Percentiles rank a stretch among this genome's conserved stretches.
Evolutionary conservation across 2,329 filamentous ascomycete genomes (phyloP).

Genomic region (Ophiostoma angusticollis): DNA sequence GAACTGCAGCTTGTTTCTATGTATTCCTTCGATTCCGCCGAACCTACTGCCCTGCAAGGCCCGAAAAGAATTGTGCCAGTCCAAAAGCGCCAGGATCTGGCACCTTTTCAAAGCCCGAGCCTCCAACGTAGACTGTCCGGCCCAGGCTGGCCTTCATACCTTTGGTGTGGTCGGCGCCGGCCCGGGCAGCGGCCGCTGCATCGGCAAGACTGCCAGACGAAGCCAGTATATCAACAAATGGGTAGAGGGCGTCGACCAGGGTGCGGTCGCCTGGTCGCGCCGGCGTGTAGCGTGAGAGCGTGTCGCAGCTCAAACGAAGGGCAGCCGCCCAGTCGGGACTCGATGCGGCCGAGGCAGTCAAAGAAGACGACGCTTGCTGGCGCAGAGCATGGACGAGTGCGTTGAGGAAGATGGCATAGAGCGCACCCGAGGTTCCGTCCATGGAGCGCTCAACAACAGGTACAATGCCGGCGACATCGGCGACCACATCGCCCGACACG

Average conservation of each 20-base stretch:
- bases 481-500: slow-evolving; percentile 37
- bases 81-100: slow-evolving; percentile 52
- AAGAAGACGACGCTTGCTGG: slow-evolving; percentile 23
- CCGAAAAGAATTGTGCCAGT: slow-evolving; percentile 67
- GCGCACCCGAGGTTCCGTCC: slow-evolving; percentile 49
- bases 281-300: slow-evolving; percentile 73
- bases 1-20: too few species aligned
- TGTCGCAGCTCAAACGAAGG: slow-evolving; percentile 55
- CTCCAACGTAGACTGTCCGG: slow-evolving; percentile 69
- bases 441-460: slow-evolving; percentile 43
- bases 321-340: slow-evolving; percentile 45
- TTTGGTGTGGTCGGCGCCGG: slow-evolving; percentile 73
- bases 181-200: slow-evolving; percentile 62
- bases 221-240: slow-evolving; percentile 65
- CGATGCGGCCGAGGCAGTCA: slow-evolving; percentile 15
- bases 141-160: slow-evolving; percentile 86
- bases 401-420: slow-evolving; percentile 78
- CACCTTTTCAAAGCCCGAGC: slow-evolving; percentile 59
- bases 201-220: slow-evolving; percentile 50
- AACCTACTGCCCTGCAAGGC: slow-evolving; percentile 46
- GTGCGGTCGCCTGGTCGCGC: slow-evolving; percentile 83
- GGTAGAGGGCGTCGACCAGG: slow-evolving; percentile 75
- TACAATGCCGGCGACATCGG: slow-evolving; percentile 40
- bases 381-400: slow-evolving; percentile 56
- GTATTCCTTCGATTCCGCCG: slow-evolving; percentile 17